Conservation (phyloP, 2,329 filamentous ascomycete species). For the Neopestalotiopsis clavispora region DNA sequence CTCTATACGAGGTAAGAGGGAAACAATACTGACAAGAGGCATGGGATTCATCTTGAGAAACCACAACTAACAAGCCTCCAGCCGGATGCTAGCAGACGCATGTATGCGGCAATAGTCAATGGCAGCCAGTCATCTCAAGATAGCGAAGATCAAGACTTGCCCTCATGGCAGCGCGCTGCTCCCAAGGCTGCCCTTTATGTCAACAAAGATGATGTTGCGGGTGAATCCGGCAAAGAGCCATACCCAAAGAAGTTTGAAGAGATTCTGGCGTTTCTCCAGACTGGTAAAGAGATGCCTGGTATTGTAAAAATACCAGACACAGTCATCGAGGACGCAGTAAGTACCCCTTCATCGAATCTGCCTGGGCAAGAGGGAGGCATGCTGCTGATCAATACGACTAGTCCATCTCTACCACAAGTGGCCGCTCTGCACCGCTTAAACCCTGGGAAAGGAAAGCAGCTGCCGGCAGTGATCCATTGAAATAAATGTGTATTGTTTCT, state of each 20-base stretch:
- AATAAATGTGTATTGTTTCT: not conserved
- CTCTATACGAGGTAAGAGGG: slow-evolving; percentile 19
- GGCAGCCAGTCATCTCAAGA: slow-evolving; percentile 8
- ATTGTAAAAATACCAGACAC: slow-evolving; percentile 78
- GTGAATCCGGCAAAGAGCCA: slow-evolving; percentile 45
- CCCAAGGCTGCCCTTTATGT: slow-evolving; percentile 37
- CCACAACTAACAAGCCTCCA: not conserved
- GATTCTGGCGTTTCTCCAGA: slow-evolving; percentile 75
- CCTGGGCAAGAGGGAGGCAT: not conserved
- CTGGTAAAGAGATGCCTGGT: slow-evolving; percentile 73
- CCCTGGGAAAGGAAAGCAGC: slow-evolving; percentile 19
- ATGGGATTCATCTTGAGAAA: not conserved
- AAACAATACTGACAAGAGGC: too few species aligned
- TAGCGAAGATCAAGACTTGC: slow-evolving; percentile 20
- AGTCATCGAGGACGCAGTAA: slow-evolving; percentile 63
- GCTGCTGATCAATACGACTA: not conserved
- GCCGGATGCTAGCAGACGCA: slow-evolving; percentile 18
- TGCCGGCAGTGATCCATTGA: not conserved
- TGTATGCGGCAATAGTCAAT: slow-evolving; percentile 13
- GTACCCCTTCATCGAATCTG: not conserved
- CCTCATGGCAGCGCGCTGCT: slow-evolving; percentile 37
- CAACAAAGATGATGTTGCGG: slow-evolving; percentile 26
- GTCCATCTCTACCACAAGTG: slow-evolving; percentile 21
- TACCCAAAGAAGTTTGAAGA: slow-evolving; percentile 77
- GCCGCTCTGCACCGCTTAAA: slow-evolving; percentile 19